phyloP scores from a whole-genome alignment of 371 early-diverging fungal genomes.

The Funneliformis caledonium region DNA sequence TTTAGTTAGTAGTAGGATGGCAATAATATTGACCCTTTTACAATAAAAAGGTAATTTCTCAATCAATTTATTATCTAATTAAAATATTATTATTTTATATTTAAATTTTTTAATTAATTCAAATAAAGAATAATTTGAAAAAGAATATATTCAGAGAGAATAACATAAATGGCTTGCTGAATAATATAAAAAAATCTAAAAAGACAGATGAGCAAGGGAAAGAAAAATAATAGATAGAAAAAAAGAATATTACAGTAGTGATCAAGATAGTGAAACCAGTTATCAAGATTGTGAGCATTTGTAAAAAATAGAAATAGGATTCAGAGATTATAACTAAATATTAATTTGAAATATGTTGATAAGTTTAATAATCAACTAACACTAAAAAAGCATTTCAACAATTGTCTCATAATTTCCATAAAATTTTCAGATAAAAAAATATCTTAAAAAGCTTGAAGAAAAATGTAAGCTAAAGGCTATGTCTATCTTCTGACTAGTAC shows the following conservation, averaged over 20 bases:
- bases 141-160: constrained; percentile 68
- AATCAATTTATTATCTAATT: not conserved
- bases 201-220: constrained; percentile 56
- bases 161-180: constrained; percentile 73
- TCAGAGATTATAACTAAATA: constrained; percentile 90
- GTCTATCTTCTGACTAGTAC: constrained; percentile 35
- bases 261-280: constrained; percentile 48
- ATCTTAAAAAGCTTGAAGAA: constrained; percentile 79
- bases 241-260: constrained; percentile 23
- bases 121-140: constrained; percentile 62
- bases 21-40: too few species aligned
- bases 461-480: constrained; percentile 78
- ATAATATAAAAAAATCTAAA: constrained; percentile 59
- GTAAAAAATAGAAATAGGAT: constrained; percentile 76
- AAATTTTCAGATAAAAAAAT: constrained; percentile 90
- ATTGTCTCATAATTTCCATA: constrained; percentile 90
- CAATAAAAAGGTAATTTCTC: constrained; percentile 40
- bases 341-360: constrained; percentile 89
- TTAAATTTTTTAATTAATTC: constrained; percentile 64
- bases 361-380: constrained; percentile 80
- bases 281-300: constrained; percentile 67
- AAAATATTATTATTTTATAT: constrained; percentile 16
- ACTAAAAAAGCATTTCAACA: constrained; percentile 89
- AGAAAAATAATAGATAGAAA: constrained; percentile 45
- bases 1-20: too few species aligned